These are phyloP conservation scores for Paraphoma chrysanthemicola DNA, from an alignment of 2,329 filamentous ascomycete genomes.

Conservation along the genomic window DNA sequence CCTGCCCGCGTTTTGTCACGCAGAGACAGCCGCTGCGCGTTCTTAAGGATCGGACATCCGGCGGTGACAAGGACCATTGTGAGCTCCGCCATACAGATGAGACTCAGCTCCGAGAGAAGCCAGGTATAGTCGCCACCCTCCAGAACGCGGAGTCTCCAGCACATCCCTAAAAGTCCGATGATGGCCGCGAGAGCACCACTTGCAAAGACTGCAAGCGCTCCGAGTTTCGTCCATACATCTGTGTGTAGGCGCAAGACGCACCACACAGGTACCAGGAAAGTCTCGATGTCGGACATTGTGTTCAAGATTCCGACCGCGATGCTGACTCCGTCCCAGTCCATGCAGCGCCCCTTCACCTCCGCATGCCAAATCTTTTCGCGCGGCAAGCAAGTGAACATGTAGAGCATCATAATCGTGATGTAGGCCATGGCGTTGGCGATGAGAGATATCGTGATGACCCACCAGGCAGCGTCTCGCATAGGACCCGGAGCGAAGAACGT, in stretches of 20 bases:
- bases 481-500: constrained; percentile 11
- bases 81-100: neutral
- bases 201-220: neutral
- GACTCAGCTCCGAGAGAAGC: neutral
- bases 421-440: constrained; percentile 12
- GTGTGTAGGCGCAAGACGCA: constrained; percentile 15
- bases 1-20: no score
- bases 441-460: constrained; percentile 11
- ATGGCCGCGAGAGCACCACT: no score
- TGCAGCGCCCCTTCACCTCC: constrained; percentile 7
- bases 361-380: constrained; percentile 12
- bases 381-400: constrained; percentile 18
- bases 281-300: constrained; percentile 17
- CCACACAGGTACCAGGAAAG: constrained; percentile 18
- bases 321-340: constrained; percentile 9
- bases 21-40: neutral
- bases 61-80: neutral
- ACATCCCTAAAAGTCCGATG: neutral
- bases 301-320: constrained; percentile 17
- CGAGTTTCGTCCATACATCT: constrained; percentile 15
- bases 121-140: neutral
- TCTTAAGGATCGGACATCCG: neutral
- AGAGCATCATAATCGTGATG: constrained; percentile 14
- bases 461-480: constrained; percentile 7
- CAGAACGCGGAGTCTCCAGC: neutral